These are phyloP conservation scores for Gryganskiella cystojenkinii DNA, from an alignment of 192 early-diverging fungal genomes.

Conservation along the genomic window DNA sequence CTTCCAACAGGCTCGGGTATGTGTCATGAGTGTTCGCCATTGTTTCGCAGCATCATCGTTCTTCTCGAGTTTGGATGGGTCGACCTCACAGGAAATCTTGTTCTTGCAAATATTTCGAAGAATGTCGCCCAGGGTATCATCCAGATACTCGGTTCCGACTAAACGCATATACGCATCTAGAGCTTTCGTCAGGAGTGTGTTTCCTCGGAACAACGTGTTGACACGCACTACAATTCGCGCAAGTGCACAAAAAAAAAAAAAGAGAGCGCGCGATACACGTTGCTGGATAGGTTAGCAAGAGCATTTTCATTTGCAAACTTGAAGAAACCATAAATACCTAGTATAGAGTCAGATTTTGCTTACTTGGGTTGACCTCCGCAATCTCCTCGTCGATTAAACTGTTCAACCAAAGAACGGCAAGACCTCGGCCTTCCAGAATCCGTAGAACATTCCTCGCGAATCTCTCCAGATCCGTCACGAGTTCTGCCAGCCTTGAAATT, in stretches of 20 bases:
- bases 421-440: constrained; percentile 52
- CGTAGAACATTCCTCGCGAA: constrained; percentile 53
- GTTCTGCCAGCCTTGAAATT: constrained; percentile 51
- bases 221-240: constrained; percentile 56
- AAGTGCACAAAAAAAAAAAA: constrained; percentile 7
- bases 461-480: constrained; percentile 48
- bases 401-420: constrained; percentile 56
- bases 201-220: constrained; percentile 66
- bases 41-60: constrained; percentile 24
- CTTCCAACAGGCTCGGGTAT: constrained; percentile 61
- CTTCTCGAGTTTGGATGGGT: constrained; percentile 57
- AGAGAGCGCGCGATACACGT: too few relatives aligned
- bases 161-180: constrained; percentile 79
- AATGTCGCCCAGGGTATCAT: constrained; percentile 72
- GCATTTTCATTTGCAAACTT: neutral
- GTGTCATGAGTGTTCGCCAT: constrained; percentile 43
- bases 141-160: constrained; percentile 68
- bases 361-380: constrained; percentile 52
- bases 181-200: constrained; percentile 73
- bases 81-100: constrained; percentile 73
- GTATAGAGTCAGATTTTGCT: neutral
- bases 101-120: constrained; percentile 63
- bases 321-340: neutral
- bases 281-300: too few relatives aligned
- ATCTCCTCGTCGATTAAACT: constrained; percentile 61